Conservation (phyloP, 352 stramenopile species). For the Globisporangium paddicum region DNA sequence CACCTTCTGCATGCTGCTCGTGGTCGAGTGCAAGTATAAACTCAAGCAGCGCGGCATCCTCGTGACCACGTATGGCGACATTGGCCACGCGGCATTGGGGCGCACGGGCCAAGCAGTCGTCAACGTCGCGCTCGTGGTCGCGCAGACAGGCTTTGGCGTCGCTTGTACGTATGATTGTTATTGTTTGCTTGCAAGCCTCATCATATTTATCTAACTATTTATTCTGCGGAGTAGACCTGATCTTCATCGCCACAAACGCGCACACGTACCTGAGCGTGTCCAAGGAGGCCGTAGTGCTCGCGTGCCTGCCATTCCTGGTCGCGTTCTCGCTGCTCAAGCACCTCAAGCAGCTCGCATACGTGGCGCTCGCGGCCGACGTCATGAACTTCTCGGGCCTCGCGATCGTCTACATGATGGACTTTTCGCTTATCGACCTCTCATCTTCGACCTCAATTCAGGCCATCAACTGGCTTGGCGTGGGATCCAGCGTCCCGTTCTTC, state of each 20-base stretch:
- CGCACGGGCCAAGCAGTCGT: slow-evolving; percentile 58
- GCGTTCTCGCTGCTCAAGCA: slow-evolving; percentile 56
- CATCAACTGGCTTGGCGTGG: slow-evolving; percentile 36
- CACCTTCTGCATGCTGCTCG: slow-evolving; percentile 46
- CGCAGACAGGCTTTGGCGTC: slow-evolving; percentile 87
- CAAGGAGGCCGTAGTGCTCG: slow-evolving; percentile 24
- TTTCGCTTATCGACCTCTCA: slow-evolving; percentile 32
- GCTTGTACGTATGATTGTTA: slow-evolving; percentile 52
- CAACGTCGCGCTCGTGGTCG: slow-evolving; percentile 82
- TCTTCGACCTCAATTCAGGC: neutral
- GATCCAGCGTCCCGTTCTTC: slow-evolving; percentile 59
- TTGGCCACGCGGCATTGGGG: slow-evolving; percentile 78
- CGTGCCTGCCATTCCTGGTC: slow-evolving; percentile 32
- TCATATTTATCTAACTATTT: too few relatives aligned
- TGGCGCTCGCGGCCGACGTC: slow-evolving; percentile 67
- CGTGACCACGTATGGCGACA: slow-evolving; percentile 80
- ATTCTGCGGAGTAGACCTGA: too few relatives aligned
- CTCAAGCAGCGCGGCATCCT: slow-evolving; percentile 41
- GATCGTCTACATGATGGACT: slow-evolving; percentile 66
- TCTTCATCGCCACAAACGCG: slow-evolving; percentile 80
- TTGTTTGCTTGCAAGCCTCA: too few relatives aligned
- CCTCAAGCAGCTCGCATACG: slow-evolving; percentile 66
- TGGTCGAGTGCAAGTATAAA: slow-evolving; percentile 79
- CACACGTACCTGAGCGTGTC: slow-evolving; percentile 37
- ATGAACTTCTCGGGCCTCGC: slow-evolving; percentile 71